Percentiles rank a stretch among this genome's conserved stretches.
These are phyloP conservation scores for Phanerodontia chrysosporium DNA, from an alignment of 768 basidiomycete genomes.

Conservation along the genomic window DNA sequence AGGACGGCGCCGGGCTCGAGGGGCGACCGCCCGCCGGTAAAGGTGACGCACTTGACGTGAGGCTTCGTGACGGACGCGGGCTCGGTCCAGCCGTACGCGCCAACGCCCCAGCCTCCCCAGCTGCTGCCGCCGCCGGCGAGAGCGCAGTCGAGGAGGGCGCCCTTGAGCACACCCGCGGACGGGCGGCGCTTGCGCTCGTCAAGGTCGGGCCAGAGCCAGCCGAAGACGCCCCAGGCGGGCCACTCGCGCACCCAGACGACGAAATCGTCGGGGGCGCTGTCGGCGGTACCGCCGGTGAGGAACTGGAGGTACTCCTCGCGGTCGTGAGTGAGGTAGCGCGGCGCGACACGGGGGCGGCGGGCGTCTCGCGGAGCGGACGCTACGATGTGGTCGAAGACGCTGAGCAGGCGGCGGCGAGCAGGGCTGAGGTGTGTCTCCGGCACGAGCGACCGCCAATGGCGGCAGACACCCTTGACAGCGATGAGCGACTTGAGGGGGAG, in stretches of 20 bases:
- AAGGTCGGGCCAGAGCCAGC: slow-evolving; percentile 20
- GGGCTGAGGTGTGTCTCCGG: slow-evolving; percentile 16
- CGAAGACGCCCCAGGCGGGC: slow-evolving; percentile 21
- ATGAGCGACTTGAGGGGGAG: slow-evolving; percentile 21
- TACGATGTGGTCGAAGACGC: slow-evolving; percentile 16
- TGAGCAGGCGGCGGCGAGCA: slow-evolving; percentile 19
- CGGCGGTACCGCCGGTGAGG: slow-evolving; percentile 12
- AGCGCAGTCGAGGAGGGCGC: background rate
- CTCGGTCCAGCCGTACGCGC: slow-evolving; percentile 1
- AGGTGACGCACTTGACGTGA: slow-evolving; percentile 9
- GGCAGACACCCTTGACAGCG: slow-evolving; percentile 17
- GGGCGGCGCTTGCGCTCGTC: background rate
- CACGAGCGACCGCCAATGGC: slow-evolving; percentile 16
- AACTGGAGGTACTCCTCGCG: slow-evolving; percentile 15
- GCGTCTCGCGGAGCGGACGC: slow-evolving; percentile 12
- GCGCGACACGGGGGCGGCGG: slow-evolving; percentile 15
- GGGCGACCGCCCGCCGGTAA: background rate
- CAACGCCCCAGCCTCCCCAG: background rate
- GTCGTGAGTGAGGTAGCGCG: slow-evolving; percentile 13
- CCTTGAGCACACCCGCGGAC: background rate
- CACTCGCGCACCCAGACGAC: slow-evolving; percentile 24
- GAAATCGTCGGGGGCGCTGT: slow-evolving; percentile 21
- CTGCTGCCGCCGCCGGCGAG: background rate
- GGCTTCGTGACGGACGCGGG: slow-evolving; percentile 3
- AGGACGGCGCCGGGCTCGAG: background rate